These are phyloP conservation scores for Nemania abortiva DNA, from an alignment of 2,329 filamentous ascomycete genomes.

Conservation along the genomic window DNA sequence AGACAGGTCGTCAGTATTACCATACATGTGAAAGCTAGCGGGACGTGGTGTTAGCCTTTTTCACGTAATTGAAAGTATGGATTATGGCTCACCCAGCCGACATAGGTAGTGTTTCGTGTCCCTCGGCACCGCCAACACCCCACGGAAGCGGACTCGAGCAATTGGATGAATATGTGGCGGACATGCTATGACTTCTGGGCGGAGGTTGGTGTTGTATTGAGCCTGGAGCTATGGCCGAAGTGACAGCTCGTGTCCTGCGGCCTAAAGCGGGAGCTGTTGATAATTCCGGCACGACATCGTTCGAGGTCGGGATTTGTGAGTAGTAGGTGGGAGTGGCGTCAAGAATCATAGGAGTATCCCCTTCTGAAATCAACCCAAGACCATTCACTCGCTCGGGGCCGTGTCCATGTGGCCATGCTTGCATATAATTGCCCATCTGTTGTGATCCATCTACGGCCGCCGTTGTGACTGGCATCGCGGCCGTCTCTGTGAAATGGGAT, in stretches of 20 bases:
- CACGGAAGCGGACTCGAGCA: conserved; percentile 48
- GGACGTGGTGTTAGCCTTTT: conserved; percentile 16
- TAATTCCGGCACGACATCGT: conserved; percentile 46
- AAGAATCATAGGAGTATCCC: conserved; percentile 45
- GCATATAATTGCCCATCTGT: conserved; percentile 48
- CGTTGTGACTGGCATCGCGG: conserved; percentile 35
- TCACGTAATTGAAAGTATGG: not conserved
- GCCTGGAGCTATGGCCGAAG: conserved; percentile 41
- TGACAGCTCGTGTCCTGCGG: conserved; percentile 46
- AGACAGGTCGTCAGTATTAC: conserved; percentile 46
- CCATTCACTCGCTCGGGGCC: conserved; percentile 45
- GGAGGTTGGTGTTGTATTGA: conserved; percentile 41
- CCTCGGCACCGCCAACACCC: conserved; percentile 43
- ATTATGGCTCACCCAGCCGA: conserved; percentile 42
- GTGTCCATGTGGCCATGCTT: conserved; percentile 46
- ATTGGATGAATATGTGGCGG: conserved; percentile 45
- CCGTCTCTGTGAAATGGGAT: conserved; percentile 35
- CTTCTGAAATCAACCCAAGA: conserved; percentile 47
- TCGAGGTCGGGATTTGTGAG: conserved; percentile 42
- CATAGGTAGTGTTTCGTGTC: conserved; percentile 44
- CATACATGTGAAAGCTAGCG: conserved; percentile 46
- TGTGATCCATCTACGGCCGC: conserved; percentile 41
- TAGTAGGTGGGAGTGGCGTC: conserved; percentile 46
- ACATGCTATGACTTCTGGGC: conserved; percentile 49
- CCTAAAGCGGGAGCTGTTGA: conserved; percentile 38